Conservation (phyloP, 345 rosid species). For the Adansonia digitata region DNA sequence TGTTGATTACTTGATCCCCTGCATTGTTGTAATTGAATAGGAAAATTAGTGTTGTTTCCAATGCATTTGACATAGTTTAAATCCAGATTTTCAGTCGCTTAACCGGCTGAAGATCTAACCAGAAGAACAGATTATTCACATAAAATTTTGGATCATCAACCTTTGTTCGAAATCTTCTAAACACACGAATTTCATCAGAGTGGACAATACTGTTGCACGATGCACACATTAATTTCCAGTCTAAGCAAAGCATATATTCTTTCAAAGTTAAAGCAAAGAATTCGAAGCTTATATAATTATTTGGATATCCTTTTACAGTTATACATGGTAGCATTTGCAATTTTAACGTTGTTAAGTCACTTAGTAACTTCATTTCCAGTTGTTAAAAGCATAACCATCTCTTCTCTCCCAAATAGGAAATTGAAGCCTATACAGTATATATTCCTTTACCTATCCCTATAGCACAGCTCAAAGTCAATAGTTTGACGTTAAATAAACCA, state of each 20-base stretch:
- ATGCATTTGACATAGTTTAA: neutral
- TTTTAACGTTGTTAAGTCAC: no score
- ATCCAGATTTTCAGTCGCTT: neutral
- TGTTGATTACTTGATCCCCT: neutral
- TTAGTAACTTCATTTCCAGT: no score
- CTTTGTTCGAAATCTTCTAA: no score
- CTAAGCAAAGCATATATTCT: conserved; percentile 4
- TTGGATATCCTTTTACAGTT: no score
- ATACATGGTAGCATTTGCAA: neutral
- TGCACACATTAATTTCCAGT: neutral
- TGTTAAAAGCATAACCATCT: no score
- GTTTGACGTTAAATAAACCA: no score
- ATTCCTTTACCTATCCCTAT: no score
- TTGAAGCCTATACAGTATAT: no score
- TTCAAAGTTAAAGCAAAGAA: neutral
- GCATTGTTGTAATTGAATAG: neutral
- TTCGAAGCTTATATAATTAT: neutral
- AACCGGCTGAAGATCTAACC: neutral
- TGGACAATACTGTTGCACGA: neutral
- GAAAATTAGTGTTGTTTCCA: neutral
- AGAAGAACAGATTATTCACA: neutral
- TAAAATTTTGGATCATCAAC: neutral
- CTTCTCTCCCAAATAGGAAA: no score
- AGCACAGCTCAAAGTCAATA: no score
- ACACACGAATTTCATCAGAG: neutral